Evolutionary conservation across 2,329 filamentous ascomycete genomes (phyloP).

Genomic region (Trichoderma afroharzianum): DNA sequence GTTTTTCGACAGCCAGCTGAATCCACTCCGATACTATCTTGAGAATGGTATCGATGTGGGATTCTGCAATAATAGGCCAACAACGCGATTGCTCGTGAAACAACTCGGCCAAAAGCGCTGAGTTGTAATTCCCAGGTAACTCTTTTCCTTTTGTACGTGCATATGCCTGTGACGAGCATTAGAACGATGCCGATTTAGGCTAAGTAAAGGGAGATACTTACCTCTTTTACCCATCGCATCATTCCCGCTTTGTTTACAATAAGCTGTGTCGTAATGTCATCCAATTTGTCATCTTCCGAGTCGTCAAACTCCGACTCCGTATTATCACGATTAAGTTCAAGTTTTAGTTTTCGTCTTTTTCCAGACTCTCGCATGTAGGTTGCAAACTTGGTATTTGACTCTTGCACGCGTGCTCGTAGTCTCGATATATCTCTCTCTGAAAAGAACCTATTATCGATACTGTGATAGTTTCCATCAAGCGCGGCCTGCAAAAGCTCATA

Average conservation of each 20-base stretch:
- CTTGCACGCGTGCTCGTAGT: neutral
- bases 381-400: neutral
- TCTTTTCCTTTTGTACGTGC: neutral
- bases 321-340: neutral
- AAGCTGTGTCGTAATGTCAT: neutral
- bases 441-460: neutral
- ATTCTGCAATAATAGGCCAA: neutral
- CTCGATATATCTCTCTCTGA: neutral
- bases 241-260: neutral
- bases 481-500: neutral
- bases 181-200: neutral
- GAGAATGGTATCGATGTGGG: neutral
- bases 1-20: neutral
- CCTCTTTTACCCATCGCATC: neutral
- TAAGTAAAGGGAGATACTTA: neutral
- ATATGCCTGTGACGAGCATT: neutral
- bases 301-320: neutral
- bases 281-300: neutral
- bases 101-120: neutral
- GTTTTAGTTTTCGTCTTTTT: neutral
- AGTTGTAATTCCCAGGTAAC: neutral
- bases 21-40: neutral
- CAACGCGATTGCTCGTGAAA: neutral
- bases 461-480: neutral
- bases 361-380: neutral